Conservation (phyloP, 768 basidiomycete species). For the Trichaptum fuscoviolaceum region DNA sequence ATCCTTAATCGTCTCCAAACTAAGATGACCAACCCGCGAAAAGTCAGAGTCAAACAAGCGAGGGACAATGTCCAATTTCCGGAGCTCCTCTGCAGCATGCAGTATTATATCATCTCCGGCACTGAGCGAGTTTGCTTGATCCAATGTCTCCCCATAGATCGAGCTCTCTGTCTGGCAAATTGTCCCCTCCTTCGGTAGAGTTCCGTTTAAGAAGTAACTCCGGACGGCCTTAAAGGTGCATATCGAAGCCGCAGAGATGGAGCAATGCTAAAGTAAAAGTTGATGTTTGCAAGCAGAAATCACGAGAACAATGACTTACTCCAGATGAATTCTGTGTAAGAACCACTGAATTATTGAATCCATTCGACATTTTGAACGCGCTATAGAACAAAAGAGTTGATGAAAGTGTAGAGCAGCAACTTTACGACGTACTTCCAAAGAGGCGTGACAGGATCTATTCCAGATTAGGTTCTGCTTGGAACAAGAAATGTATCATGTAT, state of each 20-base stretch:
- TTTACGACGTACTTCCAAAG: slow-evolving; percentile 11
- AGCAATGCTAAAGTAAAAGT: slow-evolving; percentile 13
- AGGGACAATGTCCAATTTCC: too few species aligned
- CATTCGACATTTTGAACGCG: slow-evolving; percentile 3
- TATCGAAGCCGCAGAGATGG: slow-evolving; percentile 14
- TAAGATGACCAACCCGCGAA: too few species aligned
- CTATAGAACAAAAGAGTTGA: background rate
- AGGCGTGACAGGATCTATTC: slow-evolving; percentile 13
- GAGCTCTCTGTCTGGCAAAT: slow-evolving; percentile 16
- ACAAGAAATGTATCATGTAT: background rate
- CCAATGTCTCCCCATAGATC: background rate
- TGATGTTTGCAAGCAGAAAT: background rate
- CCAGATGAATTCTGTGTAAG: slow-evolving; percentile 18
- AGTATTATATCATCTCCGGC: too few species aligned
- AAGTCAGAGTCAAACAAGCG: too few species aligned
- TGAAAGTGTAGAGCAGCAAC: background rate
- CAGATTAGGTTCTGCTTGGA: background rate
- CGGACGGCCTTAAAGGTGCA: slow-evolving; percentile 18
- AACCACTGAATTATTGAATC: slow-evolving; percentile 16
- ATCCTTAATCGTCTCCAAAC: too few species aligned
- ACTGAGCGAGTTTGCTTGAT: too few species aligned
- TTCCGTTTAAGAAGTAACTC: slow-evolving; percentile 20
- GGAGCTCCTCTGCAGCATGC: too few species aligned
- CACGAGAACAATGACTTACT: background rate
- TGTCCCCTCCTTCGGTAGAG: slow-evolving; percentile 17